Conservation (phyloP, 768 basidiomycete genomes). For the Rhodotorula graminis region DNA sequence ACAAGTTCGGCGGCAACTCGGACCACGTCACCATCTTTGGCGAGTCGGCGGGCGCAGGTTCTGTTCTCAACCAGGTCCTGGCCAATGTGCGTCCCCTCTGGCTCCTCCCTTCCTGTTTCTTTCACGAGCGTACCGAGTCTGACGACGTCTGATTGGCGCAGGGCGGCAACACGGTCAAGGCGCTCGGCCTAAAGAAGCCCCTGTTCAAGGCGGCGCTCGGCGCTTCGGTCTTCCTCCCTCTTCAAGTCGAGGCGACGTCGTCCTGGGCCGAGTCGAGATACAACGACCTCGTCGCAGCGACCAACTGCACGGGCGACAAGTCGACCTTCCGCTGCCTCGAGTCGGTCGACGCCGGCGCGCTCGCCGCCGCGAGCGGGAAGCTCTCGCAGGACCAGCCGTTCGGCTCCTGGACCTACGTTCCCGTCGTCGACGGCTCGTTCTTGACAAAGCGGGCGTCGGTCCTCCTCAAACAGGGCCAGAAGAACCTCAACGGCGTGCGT, state of each 20-base stretch:
- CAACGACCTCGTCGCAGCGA: too few species aligned
- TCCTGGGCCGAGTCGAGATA: background rate
- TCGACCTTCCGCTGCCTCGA: too few species aligned
- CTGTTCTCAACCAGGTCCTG: background rate
- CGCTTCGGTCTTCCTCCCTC: background rate
- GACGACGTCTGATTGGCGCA: background rate
- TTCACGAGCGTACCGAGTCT: too few species aligned
- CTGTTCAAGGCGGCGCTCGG: background rate
- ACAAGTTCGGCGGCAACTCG: constrained; percentile 9
- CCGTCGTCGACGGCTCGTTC: background rate
- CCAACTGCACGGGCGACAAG: too few species aligned
- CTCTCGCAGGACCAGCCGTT: background rate
- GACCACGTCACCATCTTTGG: constrained; percentile 7
- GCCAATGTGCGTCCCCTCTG: too few species aligned
- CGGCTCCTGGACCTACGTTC: background rate
- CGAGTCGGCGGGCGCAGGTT: background rate
- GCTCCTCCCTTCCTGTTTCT: too few species aligned
- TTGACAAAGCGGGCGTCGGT: background rate
- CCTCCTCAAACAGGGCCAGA: background rate
- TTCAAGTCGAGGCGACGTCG: background rate
- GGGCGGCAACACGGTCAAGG: constrained; percentile 4
- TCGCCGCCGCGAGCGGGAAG: too few species aligned
- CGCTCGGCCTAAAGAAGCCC: background rate
- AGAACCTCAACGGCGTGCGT: too few species aligned
- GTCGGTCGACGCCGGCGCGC: too few species aligned